Conservation (phyloP, 2,329 filamentous ascomycete species). For the Setomelanomma holmii region DNA sequence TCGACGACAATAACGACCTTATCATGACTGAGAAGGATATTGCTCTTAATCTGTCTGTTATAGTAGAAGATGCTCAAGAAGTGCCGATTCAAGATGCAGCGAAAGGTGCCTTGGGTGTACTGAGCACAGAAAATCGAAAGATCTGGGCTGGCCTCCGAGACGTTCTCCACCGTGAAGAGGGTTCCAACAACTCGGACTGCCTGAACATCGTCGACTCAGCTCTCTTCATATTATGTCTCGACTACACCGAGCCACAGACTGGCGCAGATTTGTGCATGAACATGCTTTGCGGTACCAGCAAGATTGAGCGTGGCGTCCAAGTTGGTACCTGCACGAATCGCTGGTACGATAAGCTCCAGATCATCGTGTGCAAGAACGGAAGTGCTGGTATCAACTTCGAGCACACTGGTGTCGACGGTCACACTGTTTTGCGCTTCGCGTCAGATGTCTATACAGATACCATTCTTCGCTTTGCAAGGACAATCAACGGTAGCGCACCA, state of each 20-base stretch:
- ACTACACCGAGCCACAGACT: constrained; percentile 85
- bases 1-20: constrained; percentile 91
- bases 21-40: constrained; percentile 98
- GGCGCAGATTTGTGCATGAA: constrained; percentile 92
- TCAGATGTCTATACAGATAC: constrained; percentile 98
- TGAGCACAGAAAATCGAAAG: constrained; percentile 96
- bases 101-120: constrained; percentile 90
- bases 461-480: constrained; percentile 91
- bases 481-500: constrained; percentile 92
- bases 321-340: constrained; percentile 97
- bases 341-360: constrained; percentile 99
- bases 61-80: constrained; percentile 87
- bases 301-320: constrained; percentile 91
- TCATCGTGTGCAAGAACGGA: constrained; percentile 98
- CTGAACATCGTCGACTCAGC: constrained; percentile 95
- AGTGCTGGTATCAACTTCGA: constrained; percentile 99
- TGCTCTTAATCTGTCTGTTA: constrained; percentile 87
- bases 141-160: constrained; percentile 93
- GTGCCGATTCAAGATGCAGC: constrained; percentile 92
- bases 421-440: constrained; percentile 94
- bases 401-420: constrained; percentile 96
- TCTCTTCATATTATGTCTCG: constrained; percentile 88
- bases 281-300: constrained; percentile 95
- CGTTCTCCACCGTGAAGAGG: constrained; percentile 81
- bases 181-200: constrained; percentile 94